These are phyloP conservation scores for Ilex aquifolium DNA, from an alignment of 257 asterid species.

Conservation along the genomic window DNA sequence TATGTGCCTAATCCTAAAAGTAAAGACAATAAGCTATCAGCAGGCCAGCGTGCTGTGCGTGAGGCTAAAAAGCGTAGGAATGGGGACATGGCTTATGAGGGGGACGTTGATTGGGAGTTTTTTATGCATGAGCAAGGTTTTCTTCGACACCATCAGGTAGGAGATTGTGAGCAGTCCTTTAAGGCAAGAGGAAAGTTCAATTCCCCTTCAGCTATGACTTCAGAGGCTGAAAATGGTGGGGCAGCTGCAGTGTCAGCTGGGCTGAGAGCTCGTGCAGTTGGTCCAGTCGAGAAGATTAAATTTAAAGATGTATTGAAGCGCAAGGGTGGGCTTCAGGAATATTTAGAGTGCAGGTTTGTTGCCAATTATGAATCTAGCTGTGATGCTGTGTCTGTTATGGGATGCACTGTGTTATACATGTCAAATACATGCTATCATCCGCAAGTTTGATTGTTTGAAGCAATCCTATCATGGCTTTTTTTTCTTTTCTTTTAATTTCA, in stretches of 20 bases:
- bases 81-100: constrained; percentile 98
- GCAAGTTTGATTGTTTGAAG: too few species aligned
- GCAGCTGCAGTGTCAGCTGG: constrained; percentile 88
- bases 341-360: constrained; percentile 87
- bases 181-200: constrained; percentile 46
- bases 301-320: constrained; percentile 87
- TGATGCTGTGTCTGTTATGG: too few species aligned
- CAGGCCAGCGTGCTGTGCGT: constrained; percentile 66
- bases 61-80: constrained; percentile 70
- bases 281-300: constrained; percentile 83
- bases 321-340: constrained; percentile 94
- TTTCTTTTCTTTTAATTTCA: too few species aligned
- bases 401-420: too few species aligned
- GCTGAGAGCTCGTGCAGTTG: constrained; percentile 75
- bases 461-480: too few species aligned
- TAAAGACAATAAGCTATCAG: constrained; percentile 37
- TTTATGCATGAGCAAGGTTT: constrained; percentile 70
- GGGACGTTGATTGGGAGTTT: constrained; percentile 92
- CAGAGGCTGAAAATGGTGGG: constrained; percentile 63
- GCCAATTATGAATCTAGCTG: constrained; percentile 3
- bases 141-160: constrained; percentile 40
- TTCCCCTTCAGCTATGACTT: constrained; percentile 24
- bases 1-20: constrained; percentile 36
- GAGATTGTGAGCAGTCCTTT: constrained; percentile 29
- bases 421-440: too few species aligned